A percentile compares a stretch with the other conserved stretches of the same genome.
phyloP scores from a whole-genome alignment of 2,329 filamentous ascomycete genomes.

The Neurospora sp. region DNA sequence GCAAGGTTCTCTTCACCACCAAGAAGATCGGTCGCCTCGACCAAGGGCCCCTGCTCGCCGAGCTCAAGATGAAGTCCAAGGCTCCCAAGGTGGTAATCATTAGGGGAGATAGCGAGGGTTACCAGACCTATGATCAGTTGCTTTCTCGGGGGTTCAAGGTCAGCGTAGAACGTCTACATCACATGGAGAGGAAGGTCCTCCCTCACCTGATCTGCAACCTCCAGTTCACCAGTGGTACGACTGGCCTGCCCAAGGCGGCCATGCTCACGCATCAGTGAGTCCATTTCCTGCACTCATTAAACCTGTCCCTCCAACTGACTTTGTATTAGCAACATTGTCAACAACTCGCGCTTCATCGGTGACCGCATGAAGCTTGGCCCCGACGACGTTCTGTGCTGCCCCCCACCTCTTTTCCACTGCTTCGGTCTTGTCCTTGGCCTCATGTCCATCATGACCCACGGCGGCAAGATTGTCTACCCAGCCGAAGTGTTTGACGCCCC shows the following conservation, averaged over 20 bases:
- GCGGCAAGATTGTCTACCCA: slow-evolving; percentile 67
- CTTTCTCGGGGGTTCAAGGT: slow-evolving; percentile 41
- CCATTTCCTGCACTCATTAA: not conserved
- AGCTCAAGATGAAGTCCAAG: slow-evolving; percentile 37
- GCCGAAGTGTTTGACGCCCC: slow-evolving; percentile 62
- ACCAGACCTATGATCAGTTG: slow-evolving; percentile 51
- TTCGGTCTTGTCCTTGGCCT: slow-evolving; percentile 73
- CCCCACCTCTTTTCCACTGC: slow-evolving; percentile 77
- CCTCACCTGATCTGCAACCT: slow-evolving; percentile 63
- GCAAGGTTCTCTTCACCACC: slow-evolving; percentile 65
- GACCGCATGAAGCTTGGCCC: slow-evolving; percentile 62
- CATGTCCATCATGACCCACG: slow-evolving; percentile 63
- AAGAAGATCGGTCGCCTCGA: slow-evolving; percentile 57
- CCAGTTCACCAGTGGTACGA: slow-evolving; percentile 69
- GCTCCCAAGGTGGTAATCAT: slow-evolving; percentile 49
- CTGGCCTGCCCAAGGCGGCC: slow-evolving; percentile 62
- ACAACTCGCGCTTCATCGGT: slow-evolving; percentile 62
- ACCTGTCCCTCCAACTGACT: slow-evolving; percentile 2
- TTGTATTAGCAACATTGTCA: slow-evolving; percentile 43
- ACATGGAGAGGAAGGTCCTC: slow-evolving; percentile 44
- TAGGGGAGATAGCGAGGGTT: slow-evolving; percentile 42
- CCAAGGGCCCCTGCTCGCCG: slow-evolving; percentile 48
- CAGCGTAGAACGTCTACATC: slow-evolving; percentile 39
- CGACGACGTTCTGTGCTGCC: slow-evolving; percentile 65
- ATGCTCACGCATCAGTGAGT: slow-evolving; percentile 63